phyloP scores from a whole-genome alignment of 495 filamentous ascomycete genomes.

The Aspergillus conjunctus region DNA sequence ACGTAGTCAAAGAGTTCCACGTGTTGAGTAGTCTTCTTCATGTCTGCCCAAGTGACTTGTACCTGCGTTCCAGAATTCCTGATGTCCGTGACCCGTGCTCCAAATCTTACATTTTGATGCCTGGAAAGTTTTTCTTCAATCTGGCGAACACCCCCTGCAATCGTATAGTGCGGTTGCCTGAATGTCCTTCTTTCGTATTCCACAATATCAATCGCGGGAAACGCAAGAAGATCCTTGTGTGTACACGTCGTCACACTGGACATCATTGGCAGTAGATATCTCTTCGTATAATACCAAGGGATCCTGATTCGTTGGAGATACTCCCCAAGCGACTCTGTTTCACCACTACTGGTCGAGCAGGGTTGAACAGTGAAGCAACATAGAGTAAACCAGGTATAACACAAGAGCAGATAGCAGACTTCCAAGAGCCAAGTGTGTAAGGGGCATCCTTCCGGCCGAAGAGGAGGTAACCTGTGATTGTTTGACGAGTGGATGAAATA shows the following conservation, averaged over 20 bases:
- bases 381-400: conserved; percentile 51
- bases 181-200: conserved; percentile 49
- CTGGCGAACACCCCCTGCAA: conserved; percentile 46
- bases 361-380: conserved; percentile 50
- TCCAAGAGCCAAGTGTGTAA: conserved; percentile 38
- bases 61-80: conserved; percentile 13
- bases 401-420: conserved; percentile 41
- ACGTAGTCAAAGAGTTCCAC: conserved; percentile 39
- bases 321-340: conserved; percentile 40
- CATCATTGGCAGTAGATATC: conserved; percentile 56
- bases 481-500: conserved; percentile 54
- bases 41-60: conserved; percentile 18
- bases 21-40: neutral
- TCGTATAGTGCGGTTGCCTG: conserved; percentile 50
- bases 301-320: conserved; percentile 52
- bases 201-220: conserved; percentile 52
- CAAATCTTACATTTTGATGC: conserved; percentile 31
- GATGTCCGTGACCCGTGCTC: conserved; percentile 24
- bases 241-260: conserved; percentile 56
- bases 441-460: conserved; percentile 29
- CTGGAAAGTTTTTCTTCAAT: conserved; percentile 47
- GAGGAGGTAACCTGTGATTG: conserved; percentile 47
- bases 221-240: conserved; percentile 50
- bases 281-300: conserved; percentile 40
- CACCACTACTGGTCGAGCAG: neutral